Conservation (phyloP, 2,329 filamentous ascomycete genomes). For the Penicillium griseofulvum region DNA sequence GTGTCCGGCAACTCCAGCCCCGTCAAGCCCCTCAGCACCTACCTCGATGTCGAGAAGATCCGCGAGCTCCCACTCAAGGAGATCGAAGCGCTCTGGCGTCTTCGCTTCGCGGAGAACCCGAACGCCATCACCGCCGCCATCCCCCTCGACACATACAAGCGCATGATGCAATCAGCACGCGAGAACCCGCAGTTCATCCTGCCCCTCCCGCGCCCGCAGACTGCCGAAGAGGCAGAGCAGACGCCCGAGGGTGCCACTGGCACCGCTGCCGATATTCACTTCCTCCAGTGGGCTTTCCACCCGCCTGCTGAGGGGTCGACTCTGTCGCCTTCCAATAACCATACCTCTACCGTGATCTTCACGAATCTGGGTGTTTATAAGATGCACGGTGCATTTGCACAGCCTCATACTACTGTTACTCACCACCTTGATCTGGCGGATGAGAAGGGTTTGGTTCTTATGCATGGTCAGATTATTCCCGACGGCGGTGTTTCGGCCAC, state of each 20-base stretch:
- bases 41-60: conserved; percentile 77
- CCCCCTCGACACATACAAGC: conserved; percentile 67
- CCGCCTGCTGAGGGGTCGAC: conserved; percentile 46
- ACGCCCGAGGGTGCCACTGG: conserved; percentile 24
- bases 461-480: conserved; percentile 77
- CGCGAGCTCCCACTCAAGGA: conserved; percentile 72
- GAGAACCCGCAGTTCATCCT: conserved; percentile 85
- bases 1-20: conserved; percentile 53
- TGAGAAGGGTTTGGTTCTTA: conserved; percentile 75
- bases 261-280: conserved; percentile 77
- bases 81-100: conserved; percentile 83
- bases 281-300: conserved; percentile 94
- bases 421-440: conserved; percentile 79
- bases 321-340: conserved; percentile 47
- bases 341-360: conserved; percentile 77
- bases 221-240: conserved; percentile 26
- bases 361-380: conserved; percentile 94
- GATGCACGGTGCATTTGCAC: conserved; percentile 79
- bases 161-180: conserved; percentile 69
- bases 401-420: conserved; percentile 90
- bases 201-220: conserved; percentile 61
- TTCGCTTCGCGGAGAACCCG: conserved; percentile 72
- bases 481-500: conserved; percentile 72
- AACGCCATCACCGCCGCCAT: conserved; percentile 82
- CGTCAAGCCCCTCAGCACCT: conserved; percentile 64